Percentiles rank a stretch among this genome's conserved stretches.
These are phyloP conservation scores for Porphyrellus cyaneotinctus DNA, from an alignment of 768 basidiomycete species.

Conservation along the genomic window DNA sequence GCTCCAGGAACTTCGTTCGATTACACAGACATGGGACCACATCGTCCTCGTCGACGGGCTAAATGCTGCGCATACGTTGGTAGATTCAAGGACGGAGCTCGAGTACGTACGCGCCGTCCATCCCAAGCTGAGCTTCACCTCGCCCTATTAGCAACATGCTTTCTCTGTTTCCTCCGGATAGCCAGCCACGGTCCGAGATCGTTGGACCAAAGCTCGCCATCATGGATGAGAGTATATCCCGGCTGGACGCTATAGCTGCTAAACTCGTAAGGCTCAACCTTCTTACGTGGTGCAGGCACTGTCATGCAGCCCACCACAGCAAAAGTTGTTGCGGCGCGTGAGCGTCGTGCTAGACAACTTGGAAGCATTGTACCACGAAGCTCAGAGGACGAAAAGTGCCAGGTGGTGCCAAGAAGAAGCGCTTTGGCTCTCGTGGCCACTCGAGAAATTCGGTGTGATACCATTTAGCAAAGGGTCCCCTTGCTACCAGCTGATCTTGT, in stretches of 20 bases:
- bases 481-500: background rate
- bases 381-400: slow-evolving; percentile 67
- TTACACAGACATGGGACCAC: slow-evolving; percentile 77
- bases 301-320: slow-evolving; percentile 36
- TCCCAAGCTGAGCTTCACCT: background rate
- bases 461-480: background rate
- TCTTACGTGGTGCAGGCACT: background rate
- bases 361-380: slow-evolving; percentile 63
- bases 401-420: slow-evolving; percentile 68
- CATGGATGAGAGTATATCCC: slow-evolving; percentile 63
- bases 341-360: slow-evolving; percentile 57
- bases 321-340: slow-evolving; percentile 69
- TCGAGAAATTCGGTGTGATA: slow-evolving; percentile 69
- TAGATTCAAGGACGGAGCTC: slow-evolving; percentile 79
- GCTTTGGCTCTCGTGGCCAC: slow-evolving; percentile 78
- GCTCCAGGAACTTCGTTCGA: slow-evolving; percentile 61
- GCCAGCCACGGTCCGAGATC: slow-evolving; percentile 53
- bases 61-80: slow-evolving; percentile 63
- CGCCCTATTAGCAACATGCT: slow-evolving; percentile 54
- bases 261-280: slow-evolving; percentile 56
- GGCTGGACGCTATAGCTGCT: slow-evolving; percentile 51
- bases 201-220: slow-evolving; percentile 61
- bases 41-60: slow-evolving; percentile 76
- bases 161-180: slow-evolving; percentile 45
- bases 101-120: slow-evolving; percentile 54